Evolutionary conservation across 345 rosid genomes (phyloP), one percentile per base, ranked within the genome.

Genomic region (Bretschneidera sinensis): DNA sequence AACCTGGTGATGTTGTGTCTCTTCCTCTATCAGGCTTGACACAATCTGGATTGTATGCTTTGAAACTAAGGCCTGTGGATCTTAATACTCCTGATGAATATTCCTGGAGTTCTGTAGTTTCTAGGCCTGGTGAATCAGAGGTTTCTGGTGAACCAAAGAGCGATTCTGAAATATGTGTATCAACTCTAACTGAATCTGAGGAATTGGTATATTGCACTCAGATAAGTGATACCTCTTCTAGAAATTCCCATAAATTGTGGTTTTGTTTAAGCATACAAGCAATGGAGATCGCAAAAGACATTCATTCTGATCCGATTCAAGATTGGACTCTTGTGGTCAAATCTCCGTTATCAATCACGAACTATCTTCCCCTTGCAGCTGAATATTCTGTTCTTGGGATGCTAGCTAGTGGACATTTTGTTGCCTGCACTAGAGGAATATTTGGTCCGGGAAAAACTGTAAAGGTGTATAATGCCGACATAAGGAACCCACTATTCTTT

Each of bases 301-400:
- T 84, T 15, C 83, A 61, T 59, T 83, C 80, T 2, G 78, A 90
- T 72, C 89, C 96, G 33, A 90, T 90, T 72, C 82, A 87, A 71
- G 99, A 94, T 73, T 94, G 99, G 99, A 78, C 61, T 69, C 76
- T 94, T 70, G 86, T 80, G 66, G 70, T 94, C 61, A 94, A 88
- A 71, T 71, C 99, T 43, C 99, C 99, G 21, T 73, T 94, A 53
- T 85, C 86, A 53, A 70, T 94, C 65, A 66, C 85, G 74, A 87
- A 79, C 66, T 84, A 76, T 75, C 99, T 94, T 78, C 99, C 97
- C 49, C 82, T 90, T 78, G 74, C 68, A 33, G 87, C 92, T 67
- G 96, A 88, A 71, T 94, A 81, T 67, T 81, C 96, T 63, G 75
- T 94, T 35, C 80, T 84, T 62, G 91, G 90, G 78, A 78, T 59